These are phyloP conservation scores for Pythium graminicola DNA, from an alignment of 352 stramenopile species.

Conservation along the genomic window DNA sequence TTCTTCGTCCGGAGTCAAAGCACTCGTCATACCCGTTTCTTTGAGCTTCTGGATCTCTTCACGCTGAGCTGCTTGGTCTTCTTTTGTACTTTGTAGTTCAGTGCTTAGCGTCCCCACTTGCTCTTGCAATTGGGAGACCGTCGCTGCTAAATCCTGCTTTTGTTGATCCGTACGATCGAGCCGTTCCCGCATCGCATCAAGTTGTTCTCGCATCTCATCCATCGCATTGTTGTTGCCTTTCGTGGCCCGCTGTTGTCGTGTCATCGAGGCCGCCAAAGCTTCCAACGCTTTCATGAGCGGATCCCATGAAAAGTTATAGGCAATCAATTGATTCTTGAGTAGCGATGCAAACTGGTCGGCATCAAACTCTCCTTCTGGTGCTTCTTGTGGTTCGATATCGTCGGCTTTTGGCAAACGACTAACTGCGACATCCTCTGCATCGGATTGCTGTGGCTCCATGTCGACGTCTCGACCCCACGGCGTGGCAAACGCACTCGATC, in stretches of 20 bases:
- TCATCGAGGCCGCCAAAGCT: constrained; percentile 44
- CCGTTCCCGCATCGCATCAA: constrained; percentile 36
- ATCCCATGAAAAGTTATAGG: constrained; percentile 69
- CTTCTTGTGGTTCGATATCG: constrained; percentile 4
- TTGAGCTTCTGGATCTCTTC: constrained; percentile 18
- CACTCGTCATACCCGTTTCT: background rate
- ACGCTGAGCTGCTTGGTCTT: constrained; percentile 25
- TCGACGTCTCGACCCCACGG: background rate
- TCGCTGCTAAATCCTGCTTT: constrained; percentile 44
- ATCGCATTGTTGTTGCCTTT: constrained; percentile 39
- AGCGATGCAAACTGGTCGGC: constrained; percentile 47
- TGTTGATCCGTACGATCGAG: constrained; percentile 38
- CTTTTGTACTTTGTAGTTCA: constrained; percentile 34
- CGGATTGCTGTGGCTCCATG: constrained; percentile 23
- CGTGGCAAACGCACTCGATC: background rate
- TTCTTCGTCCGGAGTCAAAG: background rate
- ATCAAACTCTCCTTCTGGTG: constrained; percentile 18
- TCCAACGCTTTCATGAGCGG: constrained; percentile 61
- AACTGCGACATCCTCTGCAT: constrained; percentile 5
- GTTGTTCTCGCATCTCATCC: constrained; percentile 48
- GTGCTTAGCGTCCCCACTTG: constrained; percentile 41
- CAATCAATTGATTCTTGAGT: constrained; percentile 60
- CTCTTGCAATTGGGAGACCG: constrained; percentile 42
- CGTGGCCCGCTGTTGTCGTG: constrained; percentile 43
- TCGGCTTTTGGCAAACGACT: constrained; percentile 1